These are phyloP conservation scores for Cucurbita ficifolia DNA, from an alignment of 306 rosid genomes.

Conservation along the genomic window DNA sequence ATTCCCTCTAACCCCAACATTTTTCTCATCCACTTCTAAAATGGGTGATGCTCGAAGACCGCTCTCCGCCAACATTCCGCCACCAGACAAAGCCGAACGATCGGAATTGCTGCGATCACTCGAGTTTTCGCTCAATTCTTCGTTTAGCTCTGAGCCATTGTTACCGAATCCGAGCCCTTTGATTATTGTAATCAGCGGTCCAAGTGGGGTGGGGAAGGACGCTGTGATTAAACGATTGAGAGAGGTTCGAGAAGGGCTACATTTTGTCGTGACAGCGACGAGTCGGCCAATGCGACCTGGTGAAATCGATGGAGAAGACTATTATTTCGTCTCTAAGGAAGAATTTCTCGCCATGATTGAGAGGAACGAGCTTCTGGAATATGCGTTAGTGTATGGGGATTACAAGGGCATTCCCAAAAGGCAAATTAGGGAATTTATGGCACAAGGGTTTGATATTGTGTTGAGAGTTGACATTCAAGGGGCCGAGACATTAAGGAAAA, in stretches of 20 bases:
- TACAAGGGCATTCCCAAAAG: conserved; percentile 81
- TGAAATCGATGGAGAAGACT: conserved; percentile 63
- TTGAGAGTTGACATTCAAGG: conserved; percentile 90
- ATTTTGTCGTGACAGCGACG: conserved; percentile 79
- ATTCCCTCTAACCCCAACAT: background rate
- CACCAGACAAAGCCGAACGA: conserved; percentile 32
- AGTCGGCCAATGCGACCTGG: conserved; percentile 44
- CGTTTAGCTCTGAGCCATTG: conserved; percentile 47
- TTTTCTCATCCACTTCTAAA: conserved; percentile 14
- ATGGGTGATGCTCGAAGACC: conserved; percentile 37
- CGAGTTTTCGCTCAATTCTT: conserved; percentile 53
- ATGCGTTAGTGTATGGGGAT: conserved; percentile 84
- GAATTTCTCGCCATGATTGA: conserved; percentile 53
- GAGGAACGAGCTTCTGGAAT: conserved; percentile 57
- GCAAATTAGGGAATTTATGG: conserved; percentile 73
- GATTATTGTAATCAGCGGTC: conserved; percentile 69
- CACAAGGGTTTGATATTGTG: conserved; percentile 53
- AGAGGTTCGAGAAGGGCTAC: conserved; percentile 36
- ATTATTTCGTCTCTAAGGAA: conserved; percentile 52
- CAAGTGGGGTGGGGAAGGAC: conserved; percentile 95
- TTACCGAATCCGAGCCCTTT: conserved; percentile 46
- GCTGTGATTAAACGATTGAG: conserved; percentile 50
- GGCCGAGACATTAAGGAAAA: conserved; percentile 57
- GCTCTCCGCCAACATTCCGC: conserved; percentile 22
- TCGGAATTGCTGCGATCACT: conserved; percentile 61